Percentiles rank a stretch among this genome's conserved stretches.
Evolutionary conservation across 2,329 filamentous ascomycete species (phyloP).

Genomic region (Cyanodermella asteris): DNA sequence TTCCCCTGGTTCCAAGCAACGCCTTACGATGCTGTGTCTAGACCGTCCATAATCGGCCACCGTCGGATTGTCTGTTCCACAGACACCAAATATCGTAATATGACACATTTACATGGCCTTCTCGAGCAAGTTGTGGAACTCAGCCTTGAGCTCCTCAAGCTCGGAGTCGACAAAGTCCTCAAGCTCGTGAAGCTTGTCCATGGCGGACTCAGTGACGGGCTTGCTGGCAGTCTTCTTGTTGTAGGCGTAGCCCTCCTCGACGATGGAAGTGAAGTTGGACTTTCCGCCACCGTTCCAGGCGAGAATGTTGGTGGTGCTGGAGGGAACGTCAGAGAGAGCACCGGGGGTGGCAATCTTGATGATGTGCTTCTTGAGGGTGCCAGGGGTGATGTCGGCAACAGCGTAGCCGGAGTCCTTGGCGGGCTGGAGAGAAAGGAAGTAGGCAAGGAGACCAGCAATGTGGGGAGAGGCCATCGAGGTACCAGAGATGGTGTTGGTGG

Average conservation of each 20-base stretch:
- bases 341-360: slow-evolving; percentile 62
- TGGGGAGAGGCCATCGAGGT: slow-evolving; percentile 99
- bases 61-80: no score
- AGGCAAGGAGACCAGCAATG: slow-evolving; percentile 86
- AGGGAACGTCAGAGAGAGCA: slow-evolving; percentile 61
- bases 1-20: no score
- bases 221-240: slow-evolving; percentile 13
- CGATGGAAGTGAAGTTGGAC: slow-evolving; percentile 71
- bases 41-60: no score
- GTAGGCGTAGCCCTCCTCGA: slow-evolving; percentile 42
- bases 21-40: no score
- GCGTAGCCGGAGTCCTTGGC: slow-evolving; percentile 75
- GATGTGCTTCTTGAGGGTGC: slow-evolving; percentile 79
- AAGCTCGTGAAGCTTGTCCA: slow-evolving; percentile 26
- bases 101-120: no score
- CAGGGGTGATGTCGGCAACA: slow-evolving; percentile 71
- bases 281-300: slow-evolving; percentile 97
- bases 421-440: slow-evolving; percentile 92
- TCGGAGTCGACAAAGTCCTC: slow-evolving; percentile 36
- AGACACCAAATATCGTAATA: no score
- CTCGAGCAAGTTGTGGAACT: not conserved
- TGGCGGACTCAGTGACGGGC: slow-evolving; percentile 18
- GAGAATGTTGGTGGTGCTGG: slow-evolving; percentile 77
- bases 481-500: slow-evolving; percentile 96
- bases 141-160: slow-evolving; percentile 27